A percentile compares a stretch with the other conserved stretches of the same genome.
Conservation (phyloP, 257 asterid species). For the Coffea eugenioides region DNA sequence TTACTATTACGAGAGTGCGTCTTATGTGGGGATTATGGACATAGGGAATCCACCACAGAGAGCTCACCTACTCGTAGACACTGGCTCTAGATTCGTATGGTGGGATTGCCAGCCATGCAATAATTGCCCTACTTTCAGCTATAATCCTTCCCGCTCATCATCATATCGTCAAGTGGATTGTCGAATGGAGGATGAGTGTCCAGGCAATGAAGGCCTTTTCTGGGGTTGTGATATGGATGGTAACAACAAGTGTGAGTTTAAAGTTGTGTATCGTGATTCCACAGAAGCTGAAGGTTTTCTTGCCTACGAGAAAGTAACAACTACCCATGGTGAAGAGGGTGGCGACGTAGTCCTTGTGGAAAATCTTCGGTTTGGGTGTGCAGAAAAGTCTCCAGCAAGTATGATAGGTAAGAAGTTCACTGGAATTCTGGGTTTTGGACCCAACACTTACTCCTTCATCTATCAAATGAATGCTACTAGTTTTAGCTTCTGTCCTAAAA, state of each 20-base stretch:
- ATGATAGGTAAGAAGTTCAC: neutral
- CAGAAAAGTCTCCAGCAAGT: neutral
- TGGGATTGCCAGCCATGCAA: conserved; percentile 3
- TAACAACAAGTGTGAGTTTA: neutral
- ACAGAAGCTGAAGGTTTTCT: neutral
- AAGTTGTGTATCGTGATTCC: neutral
- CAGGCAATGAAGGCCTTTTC: neutral
- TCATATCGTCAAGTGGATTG: neutral
- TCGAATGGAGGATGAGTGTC: neutral
- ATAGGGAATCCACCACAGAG: neutral
- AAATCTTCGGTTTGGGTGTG: neutral
- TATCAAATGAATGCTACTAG: neutral
- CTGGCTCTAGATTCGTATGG: neutral
- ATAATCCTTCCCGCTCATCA: neutral
- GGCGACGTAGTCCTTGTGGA: neutral
- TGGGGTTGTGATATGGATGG: neutral
- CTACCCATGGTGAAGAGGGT: neutral
- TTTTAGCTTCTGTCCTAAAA: neutral
- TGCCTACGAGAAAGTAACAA: neutral
- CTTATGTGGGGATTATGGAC: neutral
- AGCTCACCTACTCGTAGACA: neutral
- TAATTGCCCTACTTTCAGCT: neutral
- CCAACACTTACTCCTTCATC: neutral
- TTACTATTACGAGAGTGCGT: neutral
- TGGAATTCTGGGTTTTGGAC: neutral